These are phyloP conservation scores for Plasmodium gonderi DNA, from an alignment of 169 alveolate species.

Conservation along the genomic window DNA sequence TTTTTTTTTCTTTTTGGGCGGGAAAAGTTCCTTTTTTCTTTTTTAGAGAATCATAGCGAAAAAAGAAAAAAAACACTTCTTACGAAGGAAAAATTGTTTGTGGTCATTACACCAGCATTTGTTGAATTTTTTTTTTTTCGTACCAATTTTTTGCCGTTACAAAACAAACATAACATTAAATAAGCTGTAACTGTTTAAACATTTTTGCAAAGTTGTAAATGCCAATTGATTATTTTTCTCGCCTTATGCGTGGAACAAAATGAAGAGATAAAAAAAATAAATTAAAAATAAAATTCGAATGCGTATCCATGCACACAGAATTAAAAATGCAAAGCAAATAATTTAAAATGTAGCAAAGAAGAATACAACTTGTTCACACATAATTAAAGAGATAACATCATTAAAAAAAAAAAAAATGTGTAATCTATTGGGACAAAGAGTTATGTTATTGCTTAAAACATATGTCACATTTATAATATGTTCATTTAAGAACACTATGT, in stretches of 20 bases:
- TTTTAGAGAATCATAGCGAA: not conserved
- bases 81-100: constrained; percentile 6
- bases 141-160: not conserved
- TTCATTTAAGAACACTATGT: not conserved
- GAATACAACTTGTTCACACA: not conserved
- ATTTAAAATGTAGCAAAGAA: not conserved
- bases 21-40: not conserved
- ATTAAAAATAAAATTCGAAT: not conserved
- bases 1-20: not conserved
- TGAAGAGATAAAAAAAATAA: not conserved
- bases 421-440: not conserved
- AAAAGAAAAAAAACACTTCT: not conserved
- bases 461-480: not conserved
- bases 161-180: not conserved
- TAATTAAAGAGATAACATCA: not conserved
- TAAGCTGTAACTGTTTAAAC: constrained; percentile 1
- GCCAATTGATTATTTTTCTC: not conserved
- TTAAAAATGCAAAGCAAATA: not conserved
- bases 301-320: not conserved
- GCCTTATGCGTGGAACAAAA: not conserved
- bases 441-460: not conserved
- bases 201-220: not conserved
- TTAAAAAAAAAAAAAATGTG: not conserved
- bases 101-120: not conserved
- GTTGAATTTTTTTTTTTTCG: not conserved